Base-by-base conservation (phyloP, 345 rosid genomes). In the Pistacia integerrima region DNA sequence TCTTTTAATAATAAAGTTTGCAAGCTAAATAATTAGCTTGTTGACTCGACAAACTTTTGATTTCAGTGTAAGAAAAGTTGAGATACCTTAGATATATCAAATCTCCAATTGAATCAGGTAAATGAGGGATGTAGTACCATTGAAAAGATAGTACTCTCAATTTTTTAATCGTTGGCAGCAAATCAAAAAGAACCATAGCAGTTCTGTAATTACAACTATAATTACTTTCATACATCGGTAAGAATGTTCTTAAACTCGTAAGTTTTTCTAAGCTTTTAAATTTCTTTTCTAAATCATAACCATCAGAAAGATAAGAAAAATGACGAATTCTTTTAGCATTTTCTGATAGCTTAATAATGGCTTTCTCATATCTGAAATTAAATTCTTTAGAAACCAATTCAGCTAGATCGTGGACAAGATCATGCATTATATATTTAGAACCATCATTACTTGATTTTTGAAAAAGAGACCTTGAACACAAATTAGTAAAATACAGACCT, bases 61-160 rank as follows among this genome's bases (percentile, higher is more conserved):
- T 59, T 3, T 0, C 7, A 38, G 69, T 38, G 7, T 13, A 7
- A 38, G 68, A 20, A 64, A 64, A 25, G 12, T 64, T 64, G 4
- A 71, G 64, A 22, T 71, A 25, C 8, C 35, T 18, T 12, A 71
- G 20, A 5, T 8, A 81, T 25, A 60, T 70, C 49, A 77, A 54
- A 7, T 51, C 18, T 13, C 41, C 55, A n/a, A 83, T 12, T 1
- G 74, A 65, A 25, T 30, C 9, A 5, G 79, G 82, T 7, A 83
- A 30, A 28, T 30, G 17, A 8, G 8, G 11, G 8, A 65, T 58
- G 14, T 9, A 5, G 38, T 77, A 83, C 9, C 70, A 33, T 11
- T 56, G 5, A 17, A 83, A 41, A 48, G 83, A 80, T 11, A 80
- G 38, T 16, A 41, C 81, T 76, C 81, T 74, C 18, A 80, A 46